phyloP scores from a whole-genome alignment of 1,284 basidiomycete genomes.

The Naganishia albida region DNA sequence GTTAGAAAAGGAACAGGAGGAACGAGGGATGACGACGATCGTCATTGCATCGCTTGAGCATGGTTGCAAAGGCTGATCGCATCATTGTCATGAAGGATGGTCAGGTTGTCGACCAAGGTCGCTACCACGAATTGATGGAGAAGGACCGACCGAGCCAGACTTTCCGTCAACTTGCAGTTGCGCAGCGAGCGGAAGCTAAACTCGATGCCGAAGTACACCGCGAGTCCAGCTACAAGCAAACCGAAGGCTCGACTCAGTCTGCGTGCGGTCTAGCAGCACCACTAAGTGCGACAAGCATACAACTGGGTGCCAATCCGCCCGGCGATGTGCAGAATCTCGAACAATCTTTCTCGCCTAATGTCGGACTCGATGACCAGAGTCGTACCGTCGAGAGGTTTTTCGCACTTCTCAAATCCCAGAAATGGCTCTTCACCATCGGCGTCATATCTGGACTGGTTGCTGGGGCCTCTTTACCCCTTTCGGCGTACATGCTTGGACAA shows the following conservation, averaged over 20 bases:
- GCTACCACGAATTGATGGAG: conserved; percentile 51
- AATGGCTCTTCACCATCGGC: conserved; percentile 32
- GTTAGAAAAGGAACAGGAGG: conserved; percentile 76
- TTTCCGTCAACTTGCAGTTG: conserved; percentile 39
- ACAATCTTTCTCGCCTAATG: neutral
- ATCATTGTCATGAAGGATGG: conserved; percentile 53
- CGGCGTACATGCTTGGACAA: conserved; percentile 45
- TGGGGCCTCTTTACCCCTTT: conserved; percentile 51
- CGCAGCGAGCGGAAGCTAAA: conserved; percentile 28
- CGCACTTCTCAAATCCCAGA: conserved; percentile 1
- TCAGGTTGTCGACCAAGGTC: conserved; percentile 50
- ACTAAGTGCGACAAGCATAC: too few relatives aligned
- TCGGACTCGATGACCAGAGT: conserved; percentile 3
- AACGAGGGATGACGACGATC: conserved; percentile 60
- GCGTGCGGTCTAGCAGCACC: too few relatives aligned
- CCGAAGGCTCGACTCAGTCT: too few relatives aligned
- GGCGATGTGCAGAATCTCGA: neutral
- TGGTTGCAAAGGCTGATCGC: conserved; percentile 49
- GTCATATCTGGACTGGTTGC: conserved; percentile 35
- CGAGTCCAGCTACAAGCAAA: too few relatives aligned
- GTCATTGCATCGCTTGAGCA: conserved; percentile 58
- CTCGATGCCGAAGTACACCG: neutral
- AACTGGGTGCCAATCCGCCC: too few relatives aligned
- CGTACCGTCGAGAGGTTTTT: conserved; percentile 12
- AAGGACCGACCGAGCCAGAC: conserved; percentile 38